Evolutionary conservation across 1,284 basidiomycete species (phyloP), one percentile per base, ranked within the genome.

Genomic region (Cryptococcus sp.): DNA sequence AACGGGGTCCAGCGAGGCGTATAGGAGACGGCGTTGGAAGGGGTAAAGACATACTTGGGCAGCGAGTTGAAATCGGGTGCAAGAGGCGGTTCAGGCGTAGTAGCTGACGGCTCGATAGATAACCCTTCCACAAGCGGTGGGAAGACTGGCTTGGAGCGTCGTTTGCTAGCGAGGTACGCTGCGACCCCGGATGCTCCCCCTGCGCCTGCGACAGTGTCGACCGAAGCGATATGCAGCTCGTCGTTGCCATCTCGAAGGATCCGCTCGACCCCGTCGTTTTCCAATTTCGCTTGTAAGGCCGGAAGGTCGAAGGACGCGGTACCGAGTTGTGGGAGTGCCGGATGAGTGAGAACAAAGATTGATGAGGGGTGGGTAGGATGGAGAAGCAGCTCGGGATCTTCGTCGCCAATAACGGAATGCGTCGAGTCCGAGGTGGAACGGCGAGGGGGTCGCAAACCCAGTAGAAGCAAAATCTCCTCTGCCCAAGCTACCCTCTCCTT

Each of bases 171-270:
- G 0, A 81, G 57, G 12, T 62, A 56, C 11, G 57, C 57, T 2
- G 74, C 72, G 11, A 79, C 66, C 3, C 49, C 50, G 5, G 46
- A 52, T 18, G 51, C 50, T 31, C 28, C 41, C 4, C 41, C 41
- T 4, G 31, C 31, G 11, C 9, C 41, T n/a, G 41, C 41, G 26
- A 26, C 43, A 47, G 2, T 43, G n/a, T 32, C 35, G 22, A 10
- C 25, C 21, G 39, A 24, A 5, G 26, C 55, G 86, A 83, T 59
- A 33, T 76, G 72, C 63, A 94, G 83, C 7, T 78, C 81, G 66
- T 94, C 87, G 53, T 81, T 79, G 2, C 72, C 70, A 58, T 87
- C 86, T 53, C 78, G 70, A 49, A 84, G 71, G 16, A 57, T 49
- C 62, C 62, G 12, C 74, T 58, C 32, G 71, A 59, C 67, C 18